Base-by-base conservation (phyloP, 768 basidiomycete species). In the Dioszegia crocea region DNA sequence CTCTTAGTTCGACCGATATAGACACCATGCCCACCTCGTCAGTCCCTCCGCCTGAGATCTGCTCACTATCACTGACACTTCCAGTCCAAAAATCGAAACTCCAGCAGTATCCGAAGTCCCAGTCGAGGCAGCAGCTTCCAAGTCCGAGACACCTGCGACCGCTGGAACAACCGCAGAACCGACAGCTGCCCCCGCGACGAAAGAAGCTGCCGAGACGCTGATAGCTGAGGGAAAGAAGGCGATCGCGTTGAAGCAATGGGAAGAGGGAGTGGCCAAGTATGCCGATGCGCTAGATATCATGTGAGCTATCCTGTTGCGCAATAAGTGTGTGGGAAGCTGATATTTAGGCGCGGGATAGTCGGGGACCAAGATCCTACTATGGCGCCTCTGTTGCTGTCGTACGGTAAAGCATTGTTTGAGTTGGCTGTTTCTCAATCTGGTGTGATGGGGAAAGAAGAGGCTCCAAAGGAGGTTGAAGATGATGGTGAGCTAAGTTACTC, bases 341-440 rank as follows among this genome's bases (percentile, higher is more conserved):
- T 36, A 23, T 5, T 6, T 30, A 76, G 75, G 67, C 63, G 71
- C 39, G 57, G 59, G 40, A 45, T 76, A 4, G 79, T 85, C 59
- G 88, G 85, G 36, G 92, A 98, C 48, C 82, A 91, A 69, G 84
- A 87, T 23, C 86, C 88, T 0, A 86, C 89, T 70, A 86, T 83
- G 53, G 94, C 91, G 8, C 91, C 97, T 69, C 74, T 94, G 21
- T 88, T 97, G 61, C 87, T 94, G 59, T 81, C 84, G 3, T 99
- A 98, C 71, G 96, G 96, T 14, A 91, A 88, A 76, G 91, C 96
- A 3, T 78, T 98, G 40, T 82, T 96, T 56, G 91, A 92, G 79
- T 91, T 94, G 70, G 94, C 92, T 4, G 89, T 97, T 59, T 78
- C 84, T 3, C 88, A 91, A 70, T 87, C 80, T 57, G 84, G 86